A percentile compares a stretch with the other conserved stretches of the same genome.
Evolutionary conservation across 768 basidiomycete genomes (phyloP).

Genomic region (Suillus decipiens): DNA sequence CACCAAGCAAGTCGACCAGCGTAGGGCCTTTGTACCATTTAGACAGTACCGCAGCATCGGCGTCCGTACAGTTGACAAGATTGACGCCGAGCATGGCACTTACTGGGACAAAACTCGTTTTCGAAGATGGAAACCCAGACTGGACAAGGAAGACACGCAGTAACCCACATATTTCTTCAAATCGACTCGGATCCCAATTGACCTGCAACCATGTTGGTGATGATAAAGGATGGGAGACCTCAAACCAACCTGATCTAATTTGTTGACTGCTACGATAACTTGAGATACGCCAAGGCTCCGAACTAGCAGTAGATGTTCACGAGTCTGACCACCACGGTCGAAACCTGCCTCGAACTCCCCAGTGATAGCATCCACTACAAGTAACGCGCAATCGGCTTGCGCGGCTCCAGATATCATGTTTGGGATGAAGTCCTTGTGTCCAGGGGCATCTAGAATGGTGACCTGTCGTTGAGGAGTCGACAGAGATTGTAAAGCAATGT

Average conservation of each 20-base stretch:
- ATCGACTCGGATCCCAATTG: constrained; percentile 81
- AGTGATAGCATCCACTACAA: constrained; percentile 86
- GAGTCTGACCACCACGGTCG: constrained; percentile 90
- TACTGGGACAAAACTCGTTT: constrained; percentile 84
- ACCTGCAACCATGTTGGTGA: constrained; percentile 53
- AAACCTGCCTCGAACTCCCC: constrained; percentile 98
- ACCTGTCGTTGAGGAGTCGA: constrained; percentile 74
- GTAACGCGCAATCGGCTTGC: constrained; percentile 92
- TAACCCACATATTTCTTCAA: constrained; percentile 76
- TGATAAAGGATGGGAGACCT: not conserved
- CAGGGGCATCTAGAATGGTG: constrained; percentile 96
- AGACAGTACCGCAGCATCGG: constrained; percentile 48
- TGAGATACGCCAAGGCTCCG: constrained; percentile 91
- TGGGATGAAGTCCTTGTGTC: constrained; percentile 96
- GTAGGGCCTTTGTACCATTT: constrained; percentile 89
- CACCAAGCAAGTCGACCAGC: constrained; percentile 82
- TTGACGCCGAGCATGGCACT: constrained; percentile 92
- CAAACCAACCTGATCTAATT: constrained; percentile 78
- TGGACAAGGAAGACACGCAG: constrained; percentile 83
- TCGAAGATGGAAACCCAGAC: constrained; percentile 80
- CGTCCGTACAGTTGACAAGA: constrained; percentile 52
- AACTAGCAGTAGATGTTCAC: constrained; percentile 91
- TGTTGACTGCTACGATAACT: constrained; percentile 92
- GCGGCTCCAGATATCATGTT: constrained; percentile 99
- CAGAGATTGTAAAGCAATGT: constrained; percentile 84